Evolutionary conservation across 176 grass and related monocot species (phyloP).

Genomic region (Alopecurus myosuroides): DNA sequence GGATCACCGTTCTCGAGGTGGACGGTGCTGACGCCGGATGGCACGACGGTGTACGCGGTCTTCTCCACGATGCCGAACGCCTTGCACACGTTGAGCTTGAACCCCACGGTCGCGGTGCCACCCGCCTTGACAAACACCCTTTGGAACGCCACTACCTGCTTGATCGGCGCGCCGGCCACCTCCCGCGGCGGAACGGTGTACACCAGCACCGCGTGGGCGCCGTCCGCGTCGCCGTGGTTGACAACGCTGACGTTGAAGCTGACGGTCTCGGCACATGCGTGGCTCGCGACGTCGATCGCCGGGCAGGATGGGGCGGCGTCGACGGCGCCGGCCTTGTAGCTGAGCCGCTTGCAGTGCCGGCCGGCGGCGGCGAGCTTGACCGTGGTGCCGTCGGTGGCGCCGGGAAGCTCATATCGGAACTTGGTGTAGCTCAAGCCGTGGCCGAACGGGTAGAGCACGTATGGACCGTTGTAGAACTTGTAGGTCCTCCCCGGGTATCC

Average conservation of each 20-base stretch:
- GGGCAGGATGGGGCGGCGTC: neutral
- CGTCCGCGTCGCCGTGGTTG: constrained; percentile 16
- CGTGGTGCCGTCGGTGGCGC: neutral
- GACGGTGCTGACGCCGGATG: constrained; percentile 29
- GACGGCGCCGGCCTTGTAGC: neutral
- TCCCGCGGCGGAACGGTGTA: constrained; percentile 33
- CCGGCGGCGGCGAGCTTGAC: neutral
- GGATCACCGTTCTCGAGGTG: constrained; percentile 20
- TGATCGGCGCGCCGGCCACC: constrained; percentile 30
- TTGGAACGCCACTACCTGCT: constrained; percentile 43
- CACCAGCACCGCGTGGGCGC: constrained; percentile 26
- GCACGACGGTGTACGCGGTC: constrained; percentile 42
- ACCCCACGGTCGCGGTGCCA: neutral
- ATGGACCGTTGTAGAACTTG: constrained; percentile 36
- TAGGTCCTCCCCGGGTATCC: constrained; percentile 38
- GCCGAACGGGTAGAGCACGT: constrained; percentile 32
- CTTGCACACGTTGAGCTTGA: constrained; percentile 42
- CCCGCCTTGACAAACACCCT: constrained; percentile 30
- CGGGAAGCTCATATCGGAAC: constrained; percentile 8
- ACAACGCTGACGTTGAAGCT: constrained; percentile 21
- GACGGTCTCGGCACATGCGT: constrained; percentile 2
- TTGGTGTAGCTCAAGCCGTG: constrained; percentile 32
- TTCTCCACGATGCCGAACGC: constrained; percentile 38
- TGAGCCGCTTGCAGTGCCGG: constrained; percentile 33
- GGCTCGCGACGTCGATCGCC: neutral